Percentiles rank a stretch among this genome's conserved stretches.
These are phyloP conservation scores for Rhodomyrtus tomentosa DNA, from an alignment of 345 rosid species.

Conservation along the genomic window DNA sequence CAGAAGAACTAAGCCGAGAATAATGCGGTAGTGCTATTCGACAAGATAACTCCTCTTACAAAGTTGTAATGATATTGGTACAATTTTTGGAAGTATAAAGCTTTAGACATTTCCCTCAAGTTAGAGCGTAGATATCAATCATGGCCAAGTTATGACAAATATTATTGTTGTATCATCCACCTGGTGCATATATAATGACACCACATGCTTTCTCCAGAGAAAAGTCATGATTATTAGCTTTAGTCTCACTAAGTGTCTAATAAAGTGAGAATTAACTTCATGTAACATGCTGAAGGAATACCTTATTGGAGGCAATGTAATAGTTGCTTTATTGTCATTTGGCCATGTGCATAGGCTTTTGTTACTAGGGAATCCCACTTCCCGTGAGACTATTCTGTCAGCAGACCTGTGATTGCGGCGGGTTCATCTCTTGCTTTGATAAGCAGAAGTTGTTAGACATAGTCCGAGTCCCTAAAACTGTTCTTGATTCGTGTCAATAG, in stretches of 20 bases:
- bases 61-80: background rate
- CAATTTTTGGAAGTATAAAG: background rate
- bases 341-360: background rate
- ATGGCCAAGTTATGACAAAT: background rate
- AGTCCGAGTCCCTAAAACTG: background rate
- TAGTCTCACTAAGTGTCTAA: background rate
- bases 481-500: background rate
- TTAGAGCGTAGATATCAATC: background rate
- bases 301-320: background rate
- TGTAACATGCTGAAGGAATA: background rate
- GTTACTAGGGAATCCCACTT: background rate
- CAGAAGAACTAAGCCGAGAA: background rate
- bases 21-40: background rate
- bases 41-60: background rate
- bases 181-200: background rate
- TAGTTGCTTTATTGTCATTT: background rate
- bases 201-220: background rate
- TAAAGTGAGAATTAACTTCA: background rate
- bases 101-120: background rate
- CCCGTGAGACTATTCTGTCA: background rate
- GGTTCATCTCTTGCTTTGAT: background rate
- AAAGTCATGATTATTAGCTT: background rate
- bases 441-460: background rate
- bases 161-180: background rate
- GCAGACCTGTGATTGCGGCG: background rate